phyloP scores from a whole-genome alignment of 345 rosid genomes.

The Dipteronia dyeriana region DNA sequence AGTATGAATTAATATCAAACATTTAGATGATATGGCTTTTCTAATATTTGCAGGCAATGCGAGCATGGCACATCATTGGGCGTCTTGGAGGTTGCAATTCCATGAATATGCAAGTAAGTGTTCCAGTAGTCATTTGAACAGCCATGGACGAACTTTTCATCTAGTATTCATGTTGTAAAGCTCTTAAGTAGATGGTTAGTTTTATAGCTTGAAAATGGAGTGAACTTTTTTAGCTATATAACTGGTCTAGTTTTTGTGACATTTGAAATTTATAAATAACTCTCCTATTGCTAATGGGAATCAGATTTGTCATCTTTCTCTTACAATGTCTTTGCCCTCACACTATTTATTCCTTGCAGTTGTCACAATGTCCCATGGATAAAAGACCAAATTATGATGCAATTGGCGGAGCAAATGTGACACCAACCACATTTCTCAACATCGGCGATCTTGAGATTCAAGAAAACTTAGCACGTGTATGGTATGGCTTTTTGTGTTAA shows the following conservation, averaged over 20 bases:
- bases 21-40: constrained; percentile 17
- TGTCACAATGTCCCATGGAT: constrained; percentile 73
- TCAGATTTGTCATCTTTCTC: neutral
- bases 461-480: constrained; percentile 80
- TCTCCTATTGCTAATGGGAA: neutral
- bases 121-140: neutral
- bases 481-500: constrained; percentile 45
- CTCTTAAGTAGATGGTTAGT: neutral
- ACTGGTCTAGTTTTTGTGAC: constrained; percentile 1
- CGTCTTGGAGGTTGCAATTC: constrained; percentile 97
- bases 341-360: constrained; percentile 38
- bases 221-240: neutral
- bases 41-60: constrained; percentile 60
- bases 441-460: constrained; percentile 90
- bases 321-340: neutral
- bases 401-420: constrained; percentile 79
- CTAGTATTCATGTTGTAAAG: neutral
- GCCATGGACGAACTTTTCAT: neutral
- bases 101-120: constrained; percentile 93
- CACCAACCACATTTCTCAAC: constrained; percentile 82
- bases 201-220: neutral
- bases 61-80: constrained; percentile 93
- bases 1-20: neutral
- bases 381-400: constrained; percentile 80
- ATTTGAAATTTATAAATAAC: neutral